These are phyloP conservation scores for Aspergillus versicolor DNA, from an alignment of 2,329 filamentous ascomycete genomes.

Conservation along the genomic window DNA sequence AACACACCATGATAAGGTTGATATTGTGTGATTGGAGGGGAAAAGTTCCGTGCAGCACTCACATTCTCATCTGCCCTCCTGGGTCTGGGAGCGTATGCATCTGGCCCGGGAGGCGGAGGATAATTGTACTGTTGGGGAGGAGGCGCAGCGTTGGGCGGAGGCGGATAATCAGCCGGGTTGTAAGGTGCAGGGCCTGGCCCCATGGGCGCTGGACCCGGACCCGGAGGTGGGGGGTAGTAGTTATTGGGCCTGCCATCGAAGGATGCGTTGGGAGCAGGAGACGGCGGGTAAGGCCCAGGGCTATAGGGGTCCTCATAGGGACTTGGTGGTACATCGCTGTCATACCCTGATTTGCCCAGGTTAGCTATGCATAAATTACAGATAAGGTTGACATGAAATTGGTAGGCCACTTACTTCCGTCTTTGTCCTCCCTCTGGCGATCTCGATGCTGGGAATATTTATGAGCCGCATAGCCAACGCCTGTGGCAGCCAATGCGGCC, in stretches of 20 bases:
- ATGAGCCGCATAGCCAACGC: slow-evolving; percentile 57
- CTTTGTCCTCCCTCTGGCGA: slow-evolving; percentile 55
- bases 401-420: slow-evolving; percentile 43
- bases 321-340: slow-evolving; percentile 34
- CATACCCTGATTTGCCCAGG: slow-evolving; percentile 24
- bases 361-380: slow-evolving; percentile 1
- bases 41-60: slow-evolving; percentile 43
- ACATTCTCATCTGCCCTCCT: slow-evolving; percentile 51
- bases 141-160: slow-evolving; percentile 39
- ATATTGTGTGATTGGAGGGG: slow-evolving; percentile 37
- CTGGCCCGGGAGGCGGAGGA: slow-evolving; percentile 33
- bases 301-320: slow-evolving; percentile 44
- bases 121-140: slow-evolving; percentile 39
- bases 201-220: slow-evolving; percentile 18
- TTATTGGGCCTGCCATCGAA: slow-evolving; percentile 40
- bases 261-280: slow-evolving; percentile 34
- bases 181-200: slow-evolving; percentile 29
- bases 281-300: slow-evolving; percentile 37
- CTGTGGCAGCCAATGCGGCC: slow-evolving; percentile 58
- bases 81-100: slow-evolving; percentile 40
- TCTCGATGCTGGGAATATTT: slow-evolving; percentile 58
- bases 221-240: slow-evolving; percentile 46
- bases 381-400: background rate
- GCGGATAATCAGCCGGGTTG: slow-evolving; percentile 43
- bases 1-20: slow-evolving; percentile 46